A percentile compares a stretch with the other conserved stretches of the same genome.
phyloP scores from a whole-genome alignment of 352 stramenopile species.

The Globisporangium takayamanum region DNA sequence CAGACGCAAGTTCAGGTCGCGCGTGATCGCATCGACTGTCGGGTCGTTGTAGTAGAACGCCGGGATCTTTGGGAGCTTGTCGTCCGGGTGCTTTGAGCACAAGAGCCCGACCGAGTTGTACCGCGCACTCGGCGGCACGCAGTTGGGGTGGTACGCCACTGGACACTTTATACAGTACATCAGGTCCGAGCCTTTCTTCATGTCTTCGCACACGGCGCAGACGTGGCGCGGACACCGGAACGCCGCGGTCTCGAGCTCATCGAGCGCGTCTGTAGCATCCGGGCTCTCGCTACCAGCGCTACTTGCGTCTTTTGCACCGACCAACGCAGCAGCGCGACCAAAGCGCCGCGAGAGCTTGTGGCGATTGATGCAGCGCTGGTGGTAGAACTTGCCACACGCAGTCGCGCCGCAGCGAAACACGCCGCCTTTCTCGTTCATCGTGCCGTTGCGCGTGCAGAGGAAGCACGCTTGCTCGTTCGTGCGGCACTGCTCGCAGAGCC shows the following conservation, averaged over 20 bases:
- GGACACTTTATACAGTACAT: conserved; percentile 91
- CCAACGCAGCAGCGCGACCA: conserved; percentile 14
- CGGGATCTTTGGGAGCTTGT: conserved; percentile 74
- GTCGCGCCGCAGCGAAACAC: conserved; percentile 65
- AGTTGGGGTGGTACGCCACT: conserved; percentile 89
- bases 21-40: conserved; percentile 58
- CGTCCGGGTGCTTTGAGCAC: conserved; percentile 84
- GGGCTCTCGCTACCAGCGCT: neutral
- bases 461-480: conserved; percentile 87
- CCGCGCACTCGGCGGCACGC: conserved; percentile 84
- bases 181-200: conserved; percentile 65
- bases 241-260: conserved; percentile 50
- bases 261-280: conserved; percentile 40
- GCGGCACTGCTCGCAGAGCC: conserved; percentile 89
- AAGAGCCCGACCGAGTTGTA: conserved; percentile 91
- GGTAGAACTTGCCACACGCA: conserved; percentile 81
- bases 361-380: conserved; percentile 66
- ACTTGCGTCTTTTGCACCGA: conserved; percentile 10
- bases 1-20: conserved; percentile 71
- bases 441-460: conserved; percentile 82
- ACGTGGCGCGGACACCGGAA: conserved; percentile 88
- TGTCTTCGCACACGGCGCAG: conserved; percentile 75
- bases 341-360: conserved; percentile 53
- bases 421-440: conserved; percentile 80
- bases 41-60: conserved; percentile 58